Base-by-base conservation (phyloP, 306 rosid genomes). In the Neltuma alba region DNA sequence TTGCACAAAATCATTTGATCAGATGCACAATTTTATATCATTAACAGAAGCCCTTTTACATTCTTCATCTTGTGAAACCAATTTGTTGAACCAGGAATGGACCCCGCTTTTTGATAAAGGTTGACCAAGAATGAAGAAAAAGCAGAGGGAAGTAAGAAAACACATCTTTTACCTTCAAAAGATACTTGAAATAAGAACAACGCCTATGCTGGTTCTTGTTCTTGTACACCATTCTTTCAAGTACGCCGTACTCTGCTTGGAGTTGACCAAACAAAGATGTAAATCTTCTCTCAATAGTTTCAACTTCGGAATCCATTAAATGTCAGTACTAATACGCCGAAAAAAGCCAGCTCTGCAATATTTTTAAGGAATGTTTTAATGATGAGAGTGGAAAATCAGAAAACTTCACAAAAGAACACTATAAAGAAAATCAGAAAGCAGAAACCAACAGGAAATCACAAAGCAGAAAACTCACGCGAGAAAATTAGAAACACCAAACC, bases 161-260 rank as follows among this genome's bases (percentile, higher is more conserved):
- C 7, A 16, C 12, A 42, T 33, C 6, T 8, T 6, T 20, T 57
- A 95, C 99, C 99, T 92, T 93, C 85, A 91, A 55, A 61, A 95
- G 87, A 86, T 75, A 86, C 60, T 86, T 92, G 82, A 95, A 95
- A 76, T 95, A 95, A 14, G 85, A 86, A 81, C 89, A 83, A 5
- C 92, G 98, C 3, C 97, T 86, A 75, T 95, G 99, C 92, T 95
- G 99, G 74, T 95, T 95, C 92, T 91, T 95, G 83, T 90, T 92
- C 85, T 92, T 95, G 85, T 95, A 83, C 0, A 85, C 89, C 87
- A 95, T 76, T 83, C 97, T 86, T 47, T 91, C 88, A 40, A 92
- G 84, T 75, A 95, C 83, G 37, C 85, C 92, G 67, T 70, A 13
- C 82, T 91, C 99, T 25, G 79, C 72, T 83, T 84, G 92, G 34